phyloP scores from a whole-genome alignment of 2,329 filamentous ascomycete genomes.

The Botrytis hyacinthi region DNA sequence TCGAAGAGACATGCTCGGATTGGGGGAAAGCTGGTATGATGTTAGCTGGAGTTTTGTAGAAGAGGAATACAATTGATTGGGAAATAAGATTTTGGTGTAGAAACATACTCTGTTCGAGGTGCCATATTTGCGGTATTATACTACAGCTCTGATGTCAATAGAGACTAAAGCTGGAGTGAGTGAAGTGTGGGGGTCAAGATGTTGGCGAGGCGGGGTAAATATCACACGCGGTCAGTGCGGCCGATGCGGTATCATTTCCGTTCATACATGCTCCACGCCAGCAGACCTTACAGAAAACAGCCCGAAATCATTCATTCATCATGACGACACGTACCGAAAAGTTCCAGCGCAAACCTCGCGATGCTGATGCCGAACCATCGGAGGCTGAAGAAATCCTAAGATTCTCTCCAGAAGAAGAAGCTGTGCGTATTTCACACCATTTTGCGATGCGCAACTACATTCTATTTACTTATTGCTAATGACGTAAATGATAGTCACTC shows the following conservation, averaged over 20 bases:
- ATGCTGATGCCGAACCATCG: slow-evolving; percentile 25
- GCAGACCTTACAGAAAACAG: slow-evolving; percentile 17
- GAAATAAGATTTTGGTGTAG: background rate
- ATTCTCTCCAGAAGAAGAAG: slow-evolving; percentile 46
- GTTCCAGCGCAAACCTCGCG: slow-evolving; percentile 37
- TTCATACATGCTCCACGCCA: slow-evolving; percentile 13
- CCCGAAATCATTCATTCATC: slow-evolving; percentile 19
- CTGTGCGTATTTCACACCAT: slow-evolving; percentile 33
- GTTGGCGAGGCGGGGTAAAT: slow-evolving; percentile 17
- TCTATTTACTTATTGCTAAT: background rate
- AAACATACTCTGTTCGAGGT: slow-evolving; percentile 28
- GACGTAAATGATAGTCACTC: slow-evolving; percentile 52
- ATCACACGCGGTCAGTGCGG: background rate
- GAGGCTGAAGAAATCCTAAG: slow-evolving; percentile 35
- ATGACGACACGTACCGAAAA: slow-evolving; percentile 38
- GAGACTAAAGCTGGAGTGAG: background rate
- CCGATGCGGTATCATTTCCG: slow-evolving; percentile 13
- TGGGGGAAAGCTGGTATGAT: slow-evolving; percentile 59
- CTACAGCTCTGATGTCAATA: background rate
- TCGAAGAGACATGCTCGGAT: slow-evolving; percentile 94
- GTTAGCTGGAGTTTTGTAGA: background rate
- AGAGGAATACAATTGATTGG: no score
- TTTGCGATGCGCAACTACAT: background rate
- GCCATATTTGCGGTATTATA: slow-evolving; percentile 22
- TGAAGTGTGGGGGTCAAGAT: slow-evolving; percentile 17